phyloP scores from a whole-genome alignment of 331 rosid species.

The Pyracantha coccinea region DNA sequence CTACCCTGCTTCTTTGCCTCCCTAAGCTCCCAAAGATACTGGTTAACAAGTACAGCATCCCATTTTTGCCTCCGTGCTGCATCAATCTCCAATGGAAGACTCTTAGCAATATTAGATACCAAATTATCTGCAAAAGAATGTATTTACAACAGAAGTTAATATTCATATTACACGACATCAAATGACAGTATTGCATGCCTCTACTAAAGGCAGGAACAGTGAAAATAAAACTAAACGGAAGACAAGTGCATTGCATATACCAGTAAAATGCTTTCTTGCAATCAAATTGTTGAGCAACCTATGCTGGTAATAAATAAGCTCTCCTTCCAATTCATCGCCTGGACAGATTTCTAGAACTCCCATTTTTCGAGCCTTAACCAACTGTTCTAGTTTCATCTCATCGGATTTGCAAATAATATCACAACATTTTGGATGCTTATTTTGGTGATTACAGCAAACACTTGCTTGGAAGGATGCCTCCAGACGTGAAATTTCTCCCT shows the following conservation, averaged over 20 bases:
- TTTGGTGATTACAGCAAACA: conserved; percentile 40
- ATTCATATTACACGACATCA: neutral
- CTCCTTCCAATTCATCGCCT: conserved; percentile 85
- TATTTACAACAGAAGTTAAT: neutral
- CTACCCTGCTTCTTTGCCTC: conserved; percentile 98
- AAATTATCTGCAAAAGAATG: conserved; percentile 49
- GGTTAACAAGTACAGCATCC: conserved; percentile 81
- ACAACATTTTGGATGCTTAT: conserved; percentile 26
- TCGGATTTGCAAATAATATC: conserved; percentile 31
- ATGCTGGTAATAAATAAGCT: conserved; percentile 66
- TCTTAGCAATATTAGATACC: conserved; percentile 45
- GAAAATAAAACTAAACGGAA: conserved; percentile 8
- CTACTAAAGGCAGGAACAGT: neutral
- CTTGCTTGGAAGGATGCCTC: conserved; percentile 33
- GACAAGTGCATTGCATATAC: conserved; percentile 26
- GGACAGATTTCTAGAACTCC: conserved; percentile 47
- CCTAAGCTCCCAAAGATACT: conserved; percentile 65
- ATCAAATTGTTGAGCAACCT: conserved; percentile 56
- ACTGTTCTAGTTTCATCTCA: conserved; percentile 32
- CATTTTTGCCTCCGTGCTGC: conserved; percentile 53
- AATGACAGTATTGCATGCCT: neutral
- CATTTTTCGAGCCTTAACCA: conserved; percentile 34
- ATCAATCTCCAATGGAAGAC: conserved; percentile 74
- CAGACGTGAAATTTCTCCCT: conserved; percentile 28
- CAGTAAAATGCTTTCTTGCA: conserved; percentile 51